Percentiles rank a stretch among this genome's conserved stretches.
phyloP scores from a whole-genome alignment of 1,139 yeast species.

The Suhomyces bokatorum region DNA sequence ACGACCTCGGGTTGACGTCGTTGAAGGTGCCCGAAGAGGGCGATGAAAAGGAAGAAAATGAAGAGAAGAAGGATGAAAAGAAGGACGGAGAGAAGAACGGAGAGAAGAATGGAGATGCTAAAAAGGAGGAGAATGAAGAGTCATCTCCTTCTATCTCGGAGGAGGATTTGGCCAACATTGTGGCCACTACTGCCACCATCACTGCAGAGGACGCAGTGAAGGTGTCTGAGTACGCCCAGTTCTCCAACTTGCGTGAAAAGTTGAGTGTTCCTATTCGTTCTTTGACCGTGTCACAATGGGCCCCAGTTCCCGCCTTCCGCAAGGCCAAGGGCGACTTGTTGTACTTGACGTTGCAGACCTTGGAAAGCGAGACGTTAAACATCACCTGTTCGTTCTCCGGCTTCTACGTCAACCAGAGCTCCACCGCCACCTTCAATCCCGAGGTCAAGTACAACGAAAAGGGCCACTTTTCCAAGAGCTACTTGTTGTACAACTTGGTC shows the following conservation, averaged over 20 bases:
- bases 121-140: constrained; percentile 2
- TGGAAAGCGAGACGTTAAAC: constrained; percentile 77
- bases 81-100: background rate
- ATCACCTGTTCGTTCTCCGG: constrained; percentile 81
- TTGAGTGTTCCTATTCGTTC: constrained; percentile 50
- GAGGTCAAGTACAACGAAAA: constrained; percentile 45
- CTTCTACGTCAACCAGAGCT: constrained; percentile 70
- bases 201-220: constrained; percentile 7
- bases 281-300: constrained; percentile 76
- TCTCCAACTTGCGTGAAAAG: constrained; percentile 24
- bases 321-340: constrained; percentile 72
- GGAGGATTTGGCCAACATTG: constrained; percentile 13
- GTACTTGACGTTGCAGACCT: constrained; percentile 71
- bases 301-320: constrained; percentile 75
- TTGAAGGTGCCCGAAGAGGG: constrained; percentile 18
- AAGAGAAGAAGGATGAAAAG: background rate
- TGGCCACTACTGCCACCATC: constrained; percentile 14
- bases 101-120: background rate
- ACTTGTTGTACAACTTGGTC: constrained; percentile 56
- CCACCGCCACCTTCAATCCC: constrained; percentile 72
- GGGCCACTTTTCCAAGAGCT: constrained; percentile 37
- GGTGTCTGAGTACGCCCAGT: constrained; percentile 15
- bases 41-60: constrained; percentile 3
- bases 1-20: constrained; percentile 30
- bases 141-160: constrained; percentile 20